A percentile compares a stretch with the other conserved stretches of the same genome.
These are phyloP conservation scores for Phalaenopsis aphrodite DNA, from an alignment of 106 monocot species.

Conservation along the genomic window DNA sequence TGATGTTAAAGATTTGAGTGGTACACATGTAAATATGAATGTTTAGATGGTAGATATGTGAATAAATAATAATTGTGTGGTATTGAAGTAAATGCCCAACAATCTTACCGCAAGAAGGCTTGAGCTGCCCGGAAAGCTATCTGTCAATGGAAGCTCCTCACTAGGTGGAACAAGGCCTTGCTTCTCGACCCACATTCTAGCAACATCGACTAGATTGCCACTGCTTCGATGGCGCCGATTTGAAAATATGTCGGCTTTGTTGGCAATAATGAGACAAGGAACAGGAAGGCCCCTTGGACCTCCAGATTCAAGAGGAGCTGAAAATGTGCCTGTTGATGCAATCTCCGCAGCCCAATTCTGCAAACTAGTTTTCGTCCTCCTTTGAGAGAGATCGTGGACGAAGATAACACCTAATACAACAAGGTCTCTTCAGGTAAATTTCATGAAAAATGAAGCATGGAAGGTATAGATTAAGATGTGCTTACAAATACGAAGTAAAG, in stretches of 20 bases:
- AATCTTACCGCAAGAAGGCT: slow-evolving; percentile 48
- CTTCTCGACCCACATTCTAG: slow-evolving; percentile 97
- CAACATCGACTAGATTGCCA: slow-evolving; percentile 95
- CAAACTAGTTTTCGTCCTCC: slow-evolving; percentile 71
- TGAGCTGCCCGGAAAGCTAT: slow-evolving; percentile 64
- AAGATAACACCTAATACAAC: slow-evolving; percentile 70
- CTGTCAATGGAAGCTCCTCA: slow-evolving; percentile 81
- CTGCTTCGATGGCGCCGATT: slow-evolving; percentile 71
- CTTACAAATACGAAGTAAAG: background rate
- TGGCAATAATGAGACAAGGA: slow-evolving; percentile 79
- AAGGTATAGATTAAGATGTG: background rate
- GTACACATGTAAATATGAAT: too few relatives aligned
- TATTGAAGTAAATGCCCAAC: too few relatives aligned
- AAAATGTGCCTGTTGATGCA: slow-evolving; percentile 68
- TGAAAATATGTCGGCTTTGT: slow-evolving; percentile 71
- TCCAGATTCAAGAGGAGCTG: slow-evolving; percentile 67
- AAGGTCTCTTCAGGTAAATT: background rate
- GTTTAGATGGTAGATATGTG: too few relatives aligned
- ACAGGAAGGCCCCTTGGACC: slow-evolving; percentile 87
- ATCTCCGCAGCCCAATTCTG: slow-evolving; percentile 82
- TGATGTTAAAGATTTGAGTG: too few relatives aligned
- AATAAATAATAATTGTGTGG: too few relatives aligned
- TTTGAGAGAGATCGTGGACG: slow-evolving; percentile 88
- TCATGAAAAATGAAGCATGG: background rate
- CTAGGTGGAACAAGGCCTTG: slow-evolving; percentile 79